Base-by-base conservation (phyloP, 2,329 filamentous ascomycete species). In the Fusarium brachygibbosum region DNA sequence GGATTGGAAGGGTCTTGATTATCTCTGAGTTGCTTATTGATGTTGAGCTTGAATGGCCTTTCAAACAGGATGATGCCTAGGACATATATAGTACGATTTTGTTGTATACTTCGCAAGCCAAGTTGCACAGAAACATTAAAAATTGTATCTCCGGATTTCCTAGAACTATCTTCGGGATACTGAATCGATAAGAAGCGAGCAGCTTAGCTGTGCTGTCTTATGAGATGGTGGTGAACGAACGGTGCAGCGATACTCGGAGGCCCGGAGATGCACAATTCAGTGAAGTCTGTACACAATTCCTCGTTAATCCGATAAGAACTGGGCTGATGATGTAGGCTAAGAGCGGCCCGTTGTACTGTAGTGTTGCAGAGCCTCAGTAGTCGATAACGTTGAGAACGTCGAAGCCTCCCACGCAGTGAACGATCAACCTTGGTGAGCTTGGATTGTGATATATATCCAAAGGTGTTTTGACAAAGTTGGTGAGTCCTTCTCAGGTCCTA, bases 101-200 rank as follows among this genome's bases (percentile, higher is more conserved):
- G 48, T 46, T 29, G 35, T 68, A 45, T 51, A 38, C 40, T 66
- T 49, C 32, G 57, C 37, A 50, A 44, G 21, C 31, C 45, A 28
- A 58, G 38, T 38, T 40, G 37, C 5, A 38, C 42, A 29, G 28
- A 13, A 53, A 48, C 48, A 12, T 51, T 21, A 34, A 58, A 66
- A 66, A 44, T n/a, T 58, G 63, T 63, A 72, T 75, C 73, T 75
- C 73, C 71, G 71, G 69, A 68, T 73, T 57, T 75, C 63, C 66
- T 67, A 54, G 49, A 52, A 35, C 61, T 65, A 70, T 63, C 46
- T 48, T 49, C 31, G 62, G 48, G 55, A 46, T 60, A 40, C 6
- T 29, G 53, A 55, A 58, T 74, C 49, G 67, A 71, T 68, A 66
- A 60, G 63, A 57, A 54, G 62, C 64, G 60, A 58, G n/a, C 32